These are phyloP conservation scores for Rhododendron griersonianum DNA, from an alignment of 148 eudicot genomes.

Conservation along the genomic window DNA sequence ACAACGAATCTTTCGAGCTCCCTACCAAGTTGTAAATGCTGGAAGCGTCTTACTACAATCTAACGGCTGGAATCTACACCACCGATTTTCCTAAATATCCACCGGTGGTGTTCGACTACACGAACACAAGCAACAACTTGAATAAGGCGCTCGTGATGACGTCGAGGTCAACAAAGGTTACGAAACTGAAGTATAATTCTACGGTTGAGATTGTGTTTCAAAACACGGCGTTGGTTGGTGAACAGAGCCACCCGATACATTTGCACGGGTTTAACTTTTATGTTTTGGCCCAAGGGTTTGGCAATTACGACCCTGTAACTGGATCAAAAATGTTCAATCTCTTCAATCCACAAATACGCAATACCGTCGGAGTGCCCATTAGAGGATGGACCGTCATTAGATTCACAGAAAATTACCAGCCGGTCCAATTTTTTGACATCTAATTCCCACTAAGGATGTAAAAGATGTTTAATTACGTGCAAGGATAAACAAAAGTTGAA, in stretches of 20 bases:
- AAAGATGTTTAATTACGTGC: no score
- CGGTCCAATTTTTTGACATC: no score
- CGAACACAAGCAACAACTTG: constrained; percentile 28
- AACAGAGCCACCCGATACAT: constrained; percentile 75
- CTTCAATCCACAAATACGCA: no score
- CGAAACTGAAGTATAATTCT: constrained; percentile 48
- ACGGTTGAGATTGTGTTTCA: constrained; percentile 65
- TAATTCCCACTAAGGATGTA: no score
- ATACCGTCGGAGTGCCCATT: no score
- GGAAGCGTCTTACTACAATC: constrained; percentile 37
- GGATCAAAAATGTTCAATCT: no score
- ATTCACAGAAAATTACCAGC: no score
- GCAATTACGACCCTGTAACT: no score
- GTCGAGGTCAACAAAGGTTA: constrained; percentile 46
- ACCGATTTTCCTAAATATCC: constrained; percentile 53
- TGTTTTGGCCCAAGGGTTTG: no score
- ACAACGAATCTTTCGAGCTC: constrained; percentile 45
- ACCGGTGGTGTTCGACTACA: constrained; percentile 48
- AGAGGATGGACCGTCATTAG: no score
- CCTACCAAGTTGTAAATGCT: constrained; percentile 41
- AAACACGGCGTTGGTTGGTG: constrained; percentile 36
- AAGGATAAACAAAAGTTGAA: no score
- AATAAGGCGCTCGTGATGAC: constrained; percentile 35
- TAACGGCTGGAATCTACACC: constrained; percentile 41
- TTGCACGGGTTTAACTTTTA: constrained; percentile 50